A percentile compares a stretch with the other conserved stretches of the same genome.
Conservation (phyloP, 179 eudicot genomes). For the Heliamphora ciliata region DNA sequence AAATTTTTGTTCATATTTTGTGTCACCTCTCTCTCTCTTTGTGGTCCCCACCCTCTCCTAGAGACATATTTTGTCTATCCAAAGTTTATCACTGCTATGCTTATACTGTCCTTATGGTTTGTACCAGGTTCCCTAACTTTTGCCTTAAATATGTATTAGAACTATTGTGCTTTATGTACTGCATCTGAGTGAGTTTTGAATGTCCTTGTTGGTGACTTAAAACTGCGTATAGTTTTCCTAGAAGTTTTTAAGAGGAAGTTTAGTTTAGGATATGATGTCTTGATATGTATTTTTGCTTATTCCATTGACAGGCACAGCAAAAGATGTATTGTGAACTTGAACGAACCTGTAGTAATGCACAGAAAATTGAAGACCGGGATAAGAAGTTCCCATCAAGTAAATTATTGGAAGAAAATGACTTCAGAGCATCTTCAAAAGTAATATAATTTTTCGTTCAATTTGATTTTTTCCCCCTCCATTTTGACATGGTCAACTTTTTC, state of each 20-base stretch:
- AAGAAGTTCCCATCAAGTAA: slow-evolving; percentile 1
- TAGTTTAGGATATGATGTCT: neutral
- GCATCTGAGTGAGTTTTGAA: neutral
- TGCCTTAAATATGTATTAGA: neutral
- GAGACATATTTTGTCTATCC: neutral
- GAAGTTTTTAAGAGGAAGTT: neutral
- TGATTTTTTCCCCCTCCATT: neutral
- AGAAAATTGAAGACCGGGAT: slow-evolving; percentile 4
- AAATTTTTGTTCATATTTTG: neutral
- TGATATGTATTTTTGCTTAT: slow-evolving; percentile 7
- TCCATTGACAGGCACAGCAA: neutral
- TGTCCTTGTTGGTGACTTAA: neutral
- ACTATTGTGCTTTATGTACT: neutral
- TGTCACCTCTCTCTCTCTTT: neutral
- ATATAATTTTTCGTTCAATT: neutral
- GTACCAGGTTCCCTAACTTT: neutral
- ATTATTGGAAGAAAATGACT: slow-evolving; percentile 10
- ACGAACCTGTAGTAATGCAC: slow-evolving; percentile 9
- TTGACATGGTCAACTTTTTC: neutral
- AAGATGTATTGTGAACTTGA: slow-evolving; percentile 10
- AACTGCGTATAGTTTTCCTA: neutral
- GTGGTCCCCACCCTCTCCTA: neutral
- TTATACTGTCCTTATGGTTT: neutral
- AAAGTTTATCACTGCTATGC: neutral
- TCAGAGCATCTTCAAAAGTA: slow-evolving; percentile 15